Evolutionary conservation across 2,329 filamentous ascomycete species (phyloP), one percentile per base, ranked within the genome.

Genomic region (Trichoderma cornu-damae): DNA sequence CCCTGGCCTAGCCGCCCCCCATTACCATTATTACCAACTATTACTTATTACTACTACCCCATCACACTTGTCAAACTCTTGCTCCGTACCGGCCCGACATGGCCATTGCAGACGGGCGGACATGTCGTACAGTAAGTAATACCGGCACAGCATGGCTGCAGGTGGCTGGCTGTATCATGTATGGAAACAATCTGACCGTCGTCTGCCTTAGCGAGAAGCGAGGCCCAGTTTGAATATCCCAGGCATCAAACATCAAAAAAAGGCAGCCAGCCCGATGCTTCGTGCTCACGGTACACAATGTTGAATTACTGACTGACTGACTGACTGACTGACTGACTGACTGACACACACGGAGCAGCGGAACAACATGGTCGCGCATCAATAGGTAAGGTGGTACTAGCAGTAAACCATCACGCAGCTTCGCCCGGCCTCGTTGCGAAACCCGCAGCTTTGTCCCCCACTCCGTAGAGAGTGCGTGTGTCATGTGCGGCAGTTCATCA

Each of bases 61-160:
- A 20, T 48, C 26, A 46, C 32, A 43, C 32, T 32, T 28, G 49
- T 9, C n/a, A n/a, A 38, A 37, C 42, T 38, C 24, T 48, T 7
- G 12, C 43, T 49, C 35, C 37, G 35, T 57, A 46, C 52, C 52
- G 52, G 51, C 22, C 51, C 51, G 51, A 46, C 52, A 55, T 35
- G 28, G 38, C n/a, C 52, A 55, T 20, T 55, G 52, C 52, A 55
- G 40, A 55, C 24, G 12, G 34, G 35, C 24, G 12, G 34, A 26
- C 34, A 55, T 55, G 52, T 56, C 53, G 43, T 49, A 57, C 53
- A n/a, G n/a, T n/a, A n/a, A n/a, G n/a, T n/a, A n/a, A n/a, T n/a
- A n/a, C n/a, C n/a, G n/a, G n/a, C n/a, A n/a, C n/a, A 57, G 52
- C 52, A 55, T 55, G 52, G n/a, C 52, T 55, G 52, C 52, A 44